phyloP scores from a whole-genome alignment of 768 basidiomycete species.

The Suillus plorans region DNA sequence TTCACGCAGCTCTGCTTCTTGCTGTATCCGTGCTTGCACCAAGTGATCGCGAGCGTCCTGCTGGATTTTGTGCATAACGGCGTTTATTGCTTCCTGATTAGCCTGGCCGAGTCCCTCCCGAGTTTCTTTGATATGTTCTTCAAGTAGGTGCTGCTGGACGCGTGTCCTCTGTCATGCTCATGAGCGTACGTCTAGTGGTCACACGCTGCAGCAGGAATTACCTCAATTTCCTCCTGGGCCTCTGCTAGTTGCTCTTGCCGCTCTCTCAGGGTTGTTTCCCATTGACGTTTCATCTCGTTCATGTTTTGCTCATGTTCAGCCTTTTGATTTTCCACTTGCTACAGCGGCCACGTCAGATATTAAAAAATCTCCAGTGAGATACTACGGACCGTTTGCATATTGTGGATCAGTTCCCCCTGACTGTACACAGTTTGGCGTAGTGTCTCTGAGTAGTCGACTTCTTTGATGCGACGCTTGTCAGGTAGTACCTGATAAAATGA shows the following conservation, averaged over 20 bases:
- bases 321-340: background rate
- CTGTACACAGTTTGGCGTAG: background rate
- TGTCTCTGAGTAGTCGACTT: constrained; percentile 5
- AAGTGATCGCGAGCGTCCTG: background rate
- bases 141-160: background rate
- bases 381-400: background rate
- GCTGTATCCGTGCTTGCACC: background rate
- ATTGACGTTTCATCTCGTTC: background rate
- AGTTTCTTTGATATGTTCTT: background rate
- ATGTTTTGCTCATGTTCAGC: background rate
- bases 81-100: background rate
- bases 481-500: background rate
- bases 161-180: background rate
- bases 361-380: background rate
- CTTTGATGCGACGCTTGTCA: constrained; percentile 1
- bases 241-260: background rate
- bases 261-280: background rate
- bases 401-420: background rate
- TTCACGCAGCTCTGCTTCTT: background rate
- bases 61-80: background rate
- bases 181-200: background rate
- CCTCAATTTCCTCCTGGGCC: background rate
- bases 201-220: background rate
- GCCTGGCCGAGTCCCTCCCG: background rate
- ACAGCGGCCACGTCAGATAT: background rate